These are phyloP conservation scores for Fusarium chlamydosporum DNA, from an alignment of 2,329 filamentous ascomycete species.

Conservation along the genomic window DNA sequence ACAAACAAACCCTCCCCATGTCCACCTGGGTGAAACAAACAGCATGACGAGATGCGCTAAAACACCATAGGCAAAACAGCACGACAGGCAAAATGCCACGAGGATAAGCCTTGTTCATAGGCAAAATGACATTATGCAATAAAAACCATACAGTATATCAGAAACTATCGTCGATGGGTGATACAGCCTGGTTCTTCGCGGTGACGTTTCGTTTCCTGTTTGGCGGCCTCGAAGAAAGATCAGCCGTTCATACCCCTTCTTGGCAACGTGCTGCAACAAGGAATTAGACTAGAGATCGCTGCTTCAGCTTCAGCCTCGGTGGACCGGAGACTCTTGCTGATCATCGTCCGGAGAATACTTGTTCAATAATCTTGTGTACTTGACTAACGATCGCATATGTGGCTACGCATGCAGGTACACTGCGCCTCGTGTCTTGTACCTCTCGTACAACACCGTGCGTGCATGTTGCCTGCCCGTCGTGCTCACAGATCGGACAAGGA, in stretches of 20 bases:
- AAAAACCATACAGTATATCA: not conserved
- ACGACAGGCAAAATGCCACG: slow-evolving; percentile 2
- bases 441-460: not conserved
- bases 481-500: not conserved
- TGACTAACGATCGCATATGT: slow-evolving; percentile 2
- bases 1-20: not conserved
- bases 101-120: not conserved
- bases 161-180: not conserved
- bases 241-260: slow-evolving; percentile 13
- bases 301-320: slow-evolving; percentile 27
- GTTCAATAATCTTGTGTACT: slow-evolving; percentile 2
- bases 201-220: slow-evolving; percentile 8
- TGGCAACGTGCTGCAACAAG: slow-evolving; percentile 12
- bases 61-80: slow-evolving; percentile 5
- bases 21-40: slow-evolving; percentile 24
- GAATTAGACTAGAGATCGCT: slow-evolving; percentile 25
- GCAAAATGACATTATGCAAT: slow-evolving; percentile 3
- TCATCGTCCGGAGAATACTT: slow-evolving; percentile 17
- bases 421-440: slow-evolving; percentile 6
- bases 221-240: slow-evolving; percentile 23
- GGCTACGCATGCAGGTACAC: not conserved
- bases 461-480: not conserved
- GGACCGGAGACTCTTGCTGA: slow-evolving; percentile 4
- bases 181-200: not conserved
- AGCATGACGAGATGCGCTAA: slow-evolving; percentile 1